These are phyloP conservation scores for Penicillium riverlandense DNA, from an alignment of 495 filamentous ascomycete genomes.

Conservation along the genomic window DNA sequence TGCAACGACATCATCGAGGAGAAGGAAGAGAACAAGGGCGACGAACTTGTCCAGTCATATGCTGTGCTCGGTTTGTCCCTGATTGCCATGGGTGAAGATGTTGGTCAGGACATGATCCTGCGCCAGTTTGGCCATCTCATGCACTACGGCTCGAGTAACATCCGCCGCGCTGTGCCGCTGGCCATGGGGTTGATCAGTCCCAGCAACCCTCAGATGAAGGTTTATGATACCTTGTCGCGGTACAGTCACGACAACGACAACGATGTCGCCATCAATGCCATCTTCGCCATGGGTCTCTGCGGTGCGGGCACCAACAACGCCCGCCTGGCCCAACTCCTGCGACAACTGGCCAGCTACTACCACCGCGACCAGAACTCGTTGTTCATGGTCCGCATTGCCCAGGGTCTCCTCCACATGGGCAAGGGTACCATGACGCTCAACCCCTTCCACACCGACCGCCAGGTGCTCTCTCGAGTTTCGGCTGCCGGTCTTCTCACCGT, in stretches of 20 bases:
- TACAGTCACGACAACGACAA: conserved; percentile 99
- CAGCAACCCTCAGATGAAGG: conserved; percentile 99
- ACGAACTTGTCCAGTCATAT: conserved; percentile 91
- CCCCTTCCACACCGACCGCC: conserved; percentile 97
- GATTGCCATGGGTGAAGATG: conserved; percentile 96
- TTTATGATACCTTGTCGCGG: conserved; percentile 96
- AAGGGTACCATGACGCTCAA: conserved; percentile 94
- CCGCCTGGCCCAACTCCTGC: conserved; percentile 84
- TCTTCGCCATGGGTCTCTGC: conserved; percentile 97
- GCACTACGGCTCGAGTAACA: conserved; percentile 98
- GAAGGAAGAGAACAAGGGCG: conserved; percentile 83
- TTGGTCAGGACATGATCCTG: conserved; percentile 97
- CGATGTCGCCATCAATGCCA: conserved; percentile 96
- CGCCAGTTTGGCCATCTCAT: conserved; percentile 97
- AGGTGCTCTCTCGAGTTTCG: conserved; percentile 86
- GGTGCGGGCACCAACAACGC: conserved; percentile 98
- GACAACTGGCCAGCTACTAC: conserved; percentile 96
- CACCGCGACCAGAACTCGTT: conserved; percentile 90
- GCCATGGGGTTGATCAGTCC: conserved; percentile 95
- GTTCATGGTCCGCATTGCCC: conserved; percentile 98
- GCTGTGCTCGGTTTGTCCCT: conserved; percentile 90
- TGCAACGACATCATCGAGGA: conserved; percentile 98
- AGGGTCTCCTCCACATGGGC: conserved; percentile 97
- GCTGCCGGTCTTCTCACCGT: conserved; percentile 86
- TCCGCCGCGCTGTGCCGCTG: conserved; percentile 91